Evolutionary conservation across 305 asterid species (phyloP).

Genomic region (Coffea humblotiana): DNA sequence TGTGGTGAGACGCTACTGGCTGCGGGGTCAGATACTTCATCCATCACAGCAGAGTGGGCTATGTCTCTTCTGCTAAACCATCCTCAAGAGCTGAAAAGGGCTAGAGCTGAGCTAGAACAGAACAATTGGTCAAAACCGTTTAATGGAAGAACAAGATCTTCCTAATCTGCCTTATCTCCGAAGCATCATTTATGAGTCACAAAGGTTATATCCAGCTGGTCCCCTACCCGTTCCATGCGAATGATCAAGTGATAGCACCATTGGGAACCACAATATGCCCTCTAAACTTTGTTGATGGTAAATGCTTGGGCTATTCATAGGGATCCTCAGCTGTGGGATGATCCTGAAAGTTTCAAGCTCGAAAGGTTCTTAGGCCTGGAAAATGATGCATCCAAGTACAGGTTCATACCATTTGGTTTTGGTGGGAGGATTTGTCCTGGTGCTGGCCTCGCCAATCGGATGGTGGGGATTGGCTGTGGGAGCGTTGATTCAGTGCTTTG

Average conservation of each 20-base stretch:
- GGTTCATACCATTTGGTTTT: constrained; percentile 6
- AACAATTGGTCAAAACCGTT: neutral
- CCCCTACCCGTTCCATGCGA: constrained; percentile 2
- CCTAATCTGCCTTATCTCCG: neutral
- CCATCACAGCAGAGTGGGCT: constrained; percentile 12
- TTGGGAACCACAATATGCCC: neutral
- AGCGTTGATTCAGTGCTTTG: constrained; percentile 10
- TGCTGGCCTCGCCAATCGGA: neutral
- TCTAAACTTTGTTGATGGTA: neutral
- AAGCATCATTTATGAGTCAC: neutral
- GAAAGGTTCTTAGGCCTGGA: neutral
- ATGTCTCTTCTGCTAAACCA: constrained; percentile 4
- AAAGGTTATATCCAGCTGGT: constrained; percentile 8
- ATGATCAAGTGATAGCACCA: neutral
- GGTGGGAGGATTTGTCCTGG: constrained; percentile 9
- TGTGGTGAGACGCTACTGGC: no score
- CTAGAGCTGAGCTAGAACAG: constrained; percentile 1
- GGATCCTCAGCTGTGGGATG: neutral
- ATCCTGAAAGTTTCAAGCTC: neutral
- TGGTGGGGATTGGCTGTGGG: constrained; percentile 1
- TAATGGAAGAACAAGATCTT: constrained; percentile 2
- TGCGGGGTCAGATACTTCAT: no score
- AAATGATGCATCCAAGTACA: neutral
- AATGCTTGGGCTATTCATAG: neutral
- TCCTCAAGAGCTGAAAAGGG: neutral